Base-by-base conservation (phyloP, 2,329 filamentous ascomycete species). In the Myotisia sp. region DNA sequence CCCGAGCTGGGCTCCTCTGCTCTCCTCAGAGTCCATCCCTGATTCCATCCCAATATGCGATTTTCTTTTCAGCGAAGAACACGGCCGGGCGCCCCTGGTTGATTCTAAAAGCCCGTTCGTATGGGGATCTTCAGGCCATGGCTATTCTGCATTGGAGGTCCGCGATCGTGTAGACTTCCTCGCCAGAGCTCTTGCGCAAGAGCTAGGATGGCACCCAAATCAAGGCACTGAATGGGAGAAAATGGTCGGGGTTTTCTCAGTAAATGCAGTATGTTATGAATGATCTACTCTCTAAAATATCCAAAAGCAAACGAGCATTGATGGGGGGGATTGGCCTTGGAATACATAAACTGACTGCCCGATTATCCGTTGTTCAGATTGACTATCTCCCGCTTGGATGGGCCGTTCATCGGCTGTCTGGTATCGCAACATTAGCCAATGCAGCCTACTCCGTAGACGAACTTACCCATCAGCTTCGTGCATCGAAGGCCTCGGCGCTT, bases 211-310 rank as follows among this genome's bases (percentile, higher is more conserved):
- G 62, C 51, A 64, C 36, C 68, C 73, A 10, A 71, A 76, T 42
- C 52, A 70, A 36, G 76, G 73, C 18, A 68, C 70, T 0, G 74
- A 79, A 47, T 83, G 75, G 75, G 77, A 83, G 46, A 78, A 79
- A 49, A 75, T 80, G 24, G 62, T 79, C 33, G 71, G 63, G 4
- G 59, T 81, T n/a, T 82, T 76, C 56, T 71, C 74, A 3, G 54
- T 79, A 39, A 83, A 83, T 51, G 78, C 75, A 19, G 74, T 77
- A 52, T 42, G 67, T n/a, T n/a, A n/a, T 23, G 8, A 20, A 33
- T 21, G 12, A 14, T 18, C 19, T 5, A 6, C 16, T 19, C 14
- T 28, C 14, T 31, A 18, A 30, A 29, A 6, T 5, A 5, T 6
- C 16, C n/a, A 26, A n/a, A 13, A 6, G 16, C 26, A 6, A 16